phyloP scores from a whole-genome alignment of 2,329 filamentous ascomycete genomes.

The Trichophyton verrucosum region DNA sequence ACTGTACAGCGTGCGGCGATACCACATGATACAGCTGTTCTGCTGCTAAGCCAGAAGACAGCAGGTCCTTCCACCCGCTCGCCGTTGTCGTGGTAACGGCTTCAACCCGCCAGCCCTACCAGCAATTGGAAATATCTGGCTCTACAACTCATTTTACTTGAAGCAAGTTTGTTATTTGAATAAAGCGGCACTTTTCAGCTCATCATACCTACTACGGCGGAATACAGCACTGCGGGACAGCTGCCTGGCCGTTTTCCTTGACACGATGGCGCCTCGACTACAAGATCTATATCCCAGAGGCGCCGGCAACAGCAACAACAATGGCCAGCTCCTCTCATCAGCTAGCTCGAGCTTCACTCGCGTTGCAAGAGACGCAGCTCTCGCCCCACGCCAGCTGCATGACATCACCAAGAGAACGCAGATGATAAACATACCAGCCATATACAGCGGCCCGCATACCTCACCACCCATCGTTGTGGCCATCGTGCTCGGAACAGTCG shows the following conservation, averaged over 20 bases:
- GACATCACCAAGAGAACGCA: conserved; percentile 15
- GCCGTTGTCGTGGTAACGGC: conserved; percentile 1
- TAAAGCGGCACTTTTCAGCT: not conserved
- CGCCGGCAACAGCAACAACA: not conserved
- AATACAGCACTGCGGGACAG: not conserved
- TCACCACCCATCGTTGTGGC: conserved; percentile 49
- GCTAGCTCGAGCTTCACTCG: not conserved
- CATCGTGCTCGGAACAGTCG: conserved; percentile 40
- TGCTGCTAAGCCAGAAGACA: not conserved
- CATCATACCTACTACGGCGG: not conserved
- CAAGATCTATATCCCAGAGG: not conserved
- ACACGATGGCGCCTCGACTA: not conserved
- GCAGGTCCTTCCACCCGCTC: not conserved
- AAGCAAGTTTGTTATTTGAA: not conserved
- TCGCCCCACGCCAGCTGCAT: not conserved
- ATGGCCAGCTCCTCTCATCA: not conserved
- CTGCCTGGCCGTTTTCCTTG: not conserved
- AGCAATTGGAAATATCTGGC: not conserved
- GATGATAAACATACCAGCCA: conserved; percentile 45
- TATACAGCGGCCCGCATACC: conserved; percentile 43
- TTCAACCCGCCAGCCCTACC: not conserved
- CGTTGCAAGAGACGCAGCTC: not conserved
- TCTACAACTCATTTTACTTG: not conserved
- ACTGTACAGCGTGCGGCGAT: no score
- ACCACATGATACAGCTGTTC: not conserved